Percentiles rank a stretch among this genome's conserved stretches.
These are phyloP conservation scores for Colletotrichum liriopes DNA, from an alignment of 2,329 filamentous ascomycete genomes.

Conservation along the genomic window DNA sequence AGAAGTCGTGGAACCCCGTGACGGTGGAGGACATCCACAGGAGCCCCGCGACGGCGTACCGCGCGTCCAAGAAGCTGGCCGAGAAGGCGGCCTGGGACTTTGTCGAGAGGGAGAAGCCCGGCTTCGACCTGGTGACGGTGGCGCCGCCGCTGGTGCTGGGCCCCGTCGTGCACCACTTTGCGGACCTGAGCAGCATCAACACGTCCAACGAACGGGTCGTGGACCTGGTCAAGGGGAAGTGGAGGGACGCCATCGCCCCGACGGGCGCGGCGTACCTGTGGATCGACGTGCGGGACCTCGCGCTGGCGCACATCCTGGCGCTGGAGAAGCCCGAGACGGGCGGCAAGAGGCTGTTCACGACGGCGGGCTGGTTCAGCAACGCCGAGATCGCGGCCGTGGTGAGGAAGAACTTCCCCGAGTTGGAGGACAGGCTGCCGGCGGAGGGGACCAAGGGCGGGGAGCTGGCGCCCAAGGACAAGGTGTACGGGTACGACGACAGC, in stretches of 20 bases:
- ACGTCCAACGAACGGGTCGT: slow-evolving; percentile 69
- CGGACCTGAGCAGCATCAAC: slow-evolving; percentile 60
- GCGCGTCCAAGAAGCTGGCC: slow-evolving; percentile 69
- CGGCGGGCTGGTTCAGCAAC: slow-evolving; percentile 64
- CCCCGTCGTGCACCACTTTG: slow-evolving; percentile 43
- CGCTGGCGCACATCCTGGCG: slow-evolving; percentile 67
- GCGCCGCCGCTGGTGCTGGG: slow-evolving; percentile 67
- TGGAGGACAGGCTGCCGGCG: slow-evolving; percentile 62
- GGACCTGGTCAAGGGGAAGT: slow-evolving; percentile 64
- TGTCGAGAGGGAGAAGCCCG: slow-evolving; percentile 58
- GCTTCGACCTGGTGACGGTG: slow-evolving; percentile 68
- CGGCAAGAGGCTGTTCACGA: slow-evolving; percentile 67
- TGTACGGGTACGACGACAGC: slow-evolving; percentile 72
- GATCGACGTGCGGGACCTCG: slow-evolving; percentile 72
- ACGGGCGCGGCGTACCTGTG: slow-evolving; percentile 61
- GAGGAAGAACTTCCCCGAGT: slow-evolving; percentile 65
- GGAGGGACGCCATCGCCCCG: slow-evolving; percentile 61
- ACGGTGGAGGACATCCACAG: slow-evolving; percentile 61
- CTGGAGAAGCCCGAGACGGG: slow-evolving; percentile 64
- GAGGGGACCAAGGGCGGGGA: slow-evolving; percentile 62
- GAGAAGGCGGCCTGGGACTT: slow-evolving; percentile 71
- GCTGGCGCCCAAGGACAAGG: slow-evolving; percentile 54
- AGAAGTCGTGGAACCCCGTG: slow-evolving; percentile 69
- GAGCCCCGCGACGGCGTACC: slow-evolving; percentile 63
- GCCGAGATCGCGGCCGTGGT: slow-evolving; percentile 61